Evolutionary conservation across 352 stramenopile species (phyloP).

Genomic region (Globisporangium parvum): DNA sequence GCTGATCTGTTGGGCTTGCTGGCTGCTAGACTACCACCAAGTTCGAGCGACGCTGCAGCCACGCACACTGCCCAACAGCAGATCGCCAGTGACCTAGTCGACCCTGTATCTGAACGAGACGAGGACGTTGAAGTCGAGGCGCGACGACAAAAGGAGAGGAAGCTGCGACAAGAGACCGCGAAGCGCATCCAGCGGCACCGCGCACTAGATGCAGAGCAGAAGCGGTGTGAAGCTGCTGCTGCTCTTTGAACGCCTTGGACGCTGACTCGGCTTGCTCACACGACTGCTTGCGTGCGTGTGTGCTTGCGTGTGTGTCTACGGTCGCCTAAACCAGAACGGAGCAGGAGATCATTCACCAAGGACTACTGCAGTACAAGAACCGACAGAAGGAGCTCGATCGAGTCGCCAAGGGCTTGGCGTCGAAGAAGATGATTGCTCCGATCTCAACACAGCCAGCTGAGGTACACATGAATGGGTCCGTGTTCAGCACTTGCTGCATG

Average conservation of each 20-base stretch:
- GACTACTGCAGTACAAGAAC: slow-evolving; percentile 45
- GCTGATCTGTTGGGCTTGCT: background rate
- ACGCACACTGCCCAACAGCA: background rate
- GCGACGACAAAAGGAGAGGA: slow-evolving; percentile 30
- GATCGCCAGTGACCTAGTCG: background rate
- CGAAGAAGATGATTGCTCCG: background rate
- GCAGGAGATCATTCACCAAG: slow-evolving; percentile 41
- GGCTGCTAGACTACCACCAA: background rate
- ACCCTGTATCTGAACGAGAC: slow-evolving; percentile 3
- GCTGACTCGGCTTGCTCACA: background rate
- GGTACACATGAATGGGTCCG: background rate
- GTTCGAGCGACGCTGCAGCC: background rate
- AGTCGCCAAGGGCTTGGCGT: slow-evolving; percentile 40
- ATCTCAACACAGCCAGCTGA: background rate
- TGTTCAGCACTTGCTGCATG: too few relatives aligned
- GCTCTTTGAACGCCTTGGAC: background rate
- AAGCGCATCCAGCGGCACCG: slow-evolving; percentile 38
- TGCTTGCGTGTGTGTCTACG: background rate
- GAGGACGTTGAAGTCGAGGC: slow-evolving; percentile 20
- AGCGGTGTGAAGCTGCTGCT: slow-evolving; percentile 22
- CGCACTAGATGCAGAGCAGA: slow-evolving; percentile 31
- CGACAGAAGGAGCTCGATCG: slow-evolving; percentile 57
- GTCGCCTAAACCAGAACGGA: slow-evolving; percentile 27
- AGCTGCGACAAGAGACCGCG: slow-evolving; percentile 40
- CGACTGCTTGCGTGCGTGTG: slow-evolving; percentile 1